These are phyloP conservation scores for Penicillium sp. DNA, from an alignment of 2,329 filamentous ascomycete genomes.

Conservation along the genomic window DNA sequence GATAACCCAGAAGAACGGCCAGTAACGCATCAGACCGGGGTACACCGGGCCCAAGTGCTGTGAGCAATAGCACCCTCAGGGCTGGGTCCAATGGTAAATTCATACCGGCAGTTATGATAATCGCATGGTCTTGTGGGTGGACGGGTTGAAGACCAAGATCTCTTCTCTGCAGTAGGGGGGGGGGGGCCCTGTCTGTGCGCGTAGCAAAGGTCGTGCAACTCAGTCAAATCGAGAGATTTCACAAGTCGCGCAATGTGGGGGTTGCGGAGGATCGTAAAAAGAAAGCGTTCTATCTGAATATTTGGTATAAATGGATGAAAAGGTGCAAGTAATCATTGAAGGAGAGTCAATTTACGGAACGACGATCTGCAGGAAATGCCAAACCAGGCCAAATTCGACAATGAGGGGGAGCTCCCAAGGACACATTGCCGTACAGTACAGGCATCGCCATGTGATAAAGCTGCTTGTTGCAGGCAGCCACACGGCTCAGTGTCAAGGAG, in stretches of 20 bases:
- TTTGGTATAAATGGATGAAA: background rate
- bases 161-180: no score
- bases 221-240: background rate
- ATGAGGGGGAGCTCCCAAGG: background rate
- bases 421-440: background rate
- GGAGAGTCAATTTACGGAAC: background rate
- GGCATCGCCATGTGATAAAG: background rate
- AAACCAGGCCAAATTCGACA: background rate
- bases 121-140: background rate
- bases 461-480: background rate
- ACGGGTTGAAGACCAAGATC: background rate
- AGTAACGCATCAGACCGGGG: background rate
- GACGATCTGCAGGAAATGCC: background rate
- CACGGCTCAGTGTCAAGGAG: background rate
- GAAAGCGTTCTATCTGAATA: background rate
- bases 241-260: background rate
- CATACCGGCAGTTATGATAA: background rate
- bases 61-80: background rate
- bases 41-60: background rate
- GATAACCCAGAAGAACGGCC: background rate
- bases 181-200: background rate
- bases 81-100: background rate
- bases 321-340: no score
- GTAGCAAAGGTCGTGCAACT: background rate
- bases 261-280: background rate